Base-by-base conservation (phyloP, 1,284 basidiomycete genomes). In the Ceratobasidium sp. region DNA sequence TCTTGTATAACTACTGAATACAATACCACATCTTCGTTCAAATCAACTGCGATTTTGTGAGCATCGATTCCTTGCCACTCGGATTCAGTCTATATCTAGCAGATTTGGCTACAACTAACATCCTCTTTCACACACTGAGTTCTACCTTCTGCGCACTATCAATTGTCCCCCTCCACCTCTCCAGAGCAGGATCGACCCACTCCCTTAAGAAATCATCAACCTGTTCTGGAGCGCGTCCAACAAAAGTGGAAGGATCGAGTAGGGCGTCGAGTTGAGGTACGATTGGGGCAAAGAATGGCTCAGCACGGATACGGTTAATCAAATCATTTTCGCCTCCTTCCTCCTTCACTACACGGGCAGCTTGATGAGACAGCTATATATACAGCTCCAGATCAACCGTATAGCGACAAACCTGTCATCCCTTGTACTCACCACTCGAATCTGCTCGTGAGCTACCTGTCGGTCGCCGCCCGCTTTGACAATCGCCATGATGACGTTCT, bases 401-500 rank as follows among this genome's bases (percentile, higher is more conserved):
- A 30, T 60, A 18, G 48, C 55, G 67, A 41, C n/a, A 48, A 21
- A 32, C 57, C 10, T 6, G 39, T 4, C 12, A 60, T n/a, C 23
- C 26, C 21, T 16, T 4, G 28, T 18, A 65, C 62, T 3, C 45
- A 61, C 77, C 64, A 98, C 96, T 73, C 97, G 84, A 79, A 98
- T 97, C 82, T 93, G 92, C 83, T 98, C 97, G 81, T 99, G 97
- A 45, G 95, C 96, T 81, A 94, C 93, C 82, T 99, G 97, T 46
- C 97, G 86, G 81, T 99, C 97, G 0, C 96, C 97, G 50, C 96
- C 96, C 69, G 82, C 81, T 82, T 97, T 97, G 73, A 99, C 97
- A 75, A 99, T 91, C 12, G 96, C 96, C 97, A 99, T 99, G 84
- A 99, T 99, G 81, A 99, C 88, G 82, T 99, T 99, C 82, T 98